A percentile compares a stretch with the other conserved stretches of the same genome.
These are phyloP conservation scores for Penicillium paneum DNA, from an alignment of 2,329 filamentous ascomycete genomes.

Conservation along the genomic window DNA sequence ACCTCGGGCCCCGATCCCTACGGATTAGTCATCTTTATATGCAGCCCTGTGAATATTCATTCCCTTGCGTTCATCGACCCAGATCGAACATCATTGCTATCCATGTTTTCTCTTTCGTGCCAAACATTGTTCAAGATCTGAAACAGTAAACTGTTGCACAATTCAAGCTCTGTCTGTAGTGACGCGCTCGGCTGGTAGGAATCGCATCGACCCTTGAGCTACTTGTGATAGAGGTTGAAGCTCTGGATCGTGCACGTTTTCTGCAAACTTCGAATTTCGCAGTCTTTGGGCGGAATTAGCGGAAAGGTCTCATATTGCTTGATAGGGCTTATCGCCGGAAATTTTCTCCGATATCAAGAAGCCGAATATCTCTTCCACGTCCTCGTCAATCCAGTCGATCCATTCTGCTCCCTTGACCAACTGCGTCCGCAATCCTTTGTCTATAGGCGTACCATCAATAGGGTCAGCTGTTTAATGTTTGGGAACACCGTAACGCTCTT, in stretches of 20 bases:
- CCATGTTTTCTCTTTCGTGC: not conserved
- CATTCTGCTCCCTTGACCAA: slow-evolving; percentile 23
- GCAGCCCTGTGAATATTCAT: no score
- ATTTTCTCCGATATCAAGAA: slow-evolving; percentile 22
- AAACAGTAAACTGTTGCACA: not conserved
- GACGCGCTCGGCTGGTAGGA: slow-evolving; percentile 9
- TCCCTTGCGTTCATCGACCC: not conserved
- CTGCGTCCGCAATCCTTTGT: slow-evolving; percentile 20
- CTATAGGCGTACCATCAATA: slow-evolving; percentile 21
- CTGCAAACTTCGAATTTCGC: slow-evolving; percentile 8
- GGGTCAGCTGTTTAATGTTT: slow-evolving; percentile 15
- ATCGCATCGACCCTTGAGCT: slow-evolving; percentile 19
- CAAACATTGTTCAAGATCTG: not conserved
- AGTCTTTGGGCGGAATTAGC: not conserved
- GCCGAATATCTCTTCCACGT: slow-evolving; percentile 25
- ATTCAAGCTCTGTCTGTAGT: slow-evolving; percentile 12
- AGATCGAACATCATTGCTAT: not conserved
- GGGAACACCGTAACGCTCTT: slow-evolving; percentile 16
- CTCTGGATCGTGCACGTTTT: slow-evolving; percentile 7
- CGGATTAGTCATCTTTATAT: not conserved
- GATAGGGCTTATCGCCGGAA: no score
- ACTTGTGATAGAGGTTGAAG: slow-evolving; percentile 13
- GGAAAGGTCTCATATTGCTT: no score
- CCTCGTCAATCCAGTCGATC: slow-evolving; percentile 23
- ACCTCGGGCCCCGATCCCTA: not conserved